phyloP scores from a whole-genome alignment of 179 eudicot species.

The Carnegiea gigantea region DNA sequence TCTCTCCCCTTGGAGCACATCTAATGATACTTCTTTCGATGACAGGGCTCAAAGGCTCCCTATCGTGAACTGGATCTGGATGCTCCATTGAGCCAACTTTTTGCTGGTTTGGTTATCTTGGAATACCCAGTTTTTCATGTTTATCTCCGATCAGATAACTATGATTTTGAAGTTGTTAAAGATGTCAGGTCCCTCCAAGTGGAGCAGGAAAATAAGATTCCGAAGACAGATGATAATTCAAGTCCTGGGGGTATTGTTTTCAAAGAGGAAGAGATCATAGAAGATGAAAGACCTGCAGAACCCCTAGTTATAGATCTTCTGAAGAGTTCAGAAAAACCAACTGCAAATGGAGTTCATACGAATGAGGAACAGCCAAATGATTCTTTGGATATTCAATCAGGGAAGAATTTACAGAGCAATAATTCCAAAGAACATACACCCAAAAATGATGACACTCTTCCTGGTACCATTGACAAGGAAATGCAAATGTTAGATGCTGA shows the following conservation, averaged over 20 bases:
- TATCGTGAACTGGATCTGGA: conserved; percentile 65
- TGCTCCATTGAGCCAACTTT: conserved; percentile 54
- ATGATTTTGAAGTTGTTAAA: conserved; percentile 60
- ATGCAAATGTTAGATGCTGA: conserved; percentile 33
- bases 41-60: conserved; percentile 65
- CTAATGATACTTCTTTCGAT: conserved; percentile 11
- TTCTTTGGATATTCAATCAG: conserved; percentile 10
- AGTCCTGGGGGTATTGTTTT: conserved; percentile 53
- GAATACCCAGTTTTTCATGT: conserved; percentile 84
- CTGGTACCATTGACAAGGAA: conserved; percentile 19
- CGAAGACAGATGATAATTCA: conserved; percentile 27
- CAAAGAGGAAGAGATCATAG: conserved; percentile 70
- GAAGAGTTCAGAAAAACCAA: conserved; percentile 21
- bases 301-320: conserved; percentile 60
- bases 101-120: conserved; percentile 56
- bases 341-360: conserved; percentile 5
- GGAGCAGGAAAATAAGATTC: conserved; percentile 34
- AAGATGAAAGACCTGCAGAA: conserved; percentile 49
- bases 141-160: conserved; percentile 64
- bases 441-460: conserved; percentile 18
- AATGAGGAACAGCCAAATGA: conserved; percentile 24
- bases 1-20: not conserved
- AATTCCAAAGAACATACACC: not conserved
- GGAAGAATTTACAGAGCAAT: conserved; percentile 8
- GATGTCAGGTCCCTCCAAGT: conserved; percentile 30